Evolutionary conservation across 2,329 filamentous ascomycete species (phyloP).

Genomic region (Leptographium radiaticola): DNA sequence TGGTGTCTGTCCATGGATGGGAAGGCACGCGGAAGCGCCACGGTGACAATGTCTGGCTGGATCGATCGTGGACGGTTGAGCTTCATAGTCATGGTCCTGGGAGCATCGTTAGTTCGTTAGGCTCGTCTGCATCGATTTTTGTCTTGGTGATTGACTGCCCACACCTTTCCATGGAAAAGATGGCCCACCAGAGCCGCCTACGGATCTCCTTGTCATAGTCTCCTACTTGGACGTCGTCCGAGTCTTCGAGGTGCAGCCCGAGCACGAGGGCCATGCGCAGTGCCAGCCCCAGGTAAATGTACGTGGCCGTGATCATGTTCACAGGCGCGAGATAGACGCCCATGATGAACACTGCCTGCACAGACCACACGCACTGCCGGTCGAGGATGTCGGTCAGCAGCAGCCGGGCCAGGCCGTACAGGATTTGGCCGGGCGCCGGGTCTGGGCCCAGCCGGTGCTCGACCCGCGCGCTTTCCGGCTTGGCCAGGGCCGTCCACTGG

Average conservation of each 20-base stretch:
- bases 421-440: background rate
- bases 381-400: background rate
- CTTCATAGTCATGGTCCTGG: background rate
- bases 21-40: slow-evolving; percentile 2
- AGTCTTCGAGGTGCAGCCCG: background rate
- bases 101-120: too few relatives aligned
- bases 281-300: background rate
- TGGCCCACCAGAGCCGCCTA: background rate
- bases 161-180: background rate
- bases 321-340: background rate
- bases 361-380: background rate
- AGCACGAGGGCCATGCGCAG: background rate
- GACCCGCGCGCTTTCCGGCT: background rate
- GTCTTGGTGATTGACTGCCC: too few relatives aligned
- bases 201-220: background rate
- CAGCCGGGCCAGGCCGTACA: background rate
- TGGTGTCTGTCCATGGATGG: background rate
- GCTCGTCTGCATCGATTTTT: too few relatives aligned
- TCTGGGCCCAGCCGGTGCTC: background rate
- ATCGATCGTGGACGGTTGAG: background rate
- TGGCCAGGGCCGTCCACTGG: background rate
- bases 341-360: background rate
- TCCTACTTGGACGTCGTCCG: background rate
- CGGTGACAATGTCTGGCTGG: background rate
- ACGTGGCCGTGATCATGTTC: background rate